Base-by-base conservation (phyloP, 345 rosid genomes). In the Brassica cretica region DNA sequence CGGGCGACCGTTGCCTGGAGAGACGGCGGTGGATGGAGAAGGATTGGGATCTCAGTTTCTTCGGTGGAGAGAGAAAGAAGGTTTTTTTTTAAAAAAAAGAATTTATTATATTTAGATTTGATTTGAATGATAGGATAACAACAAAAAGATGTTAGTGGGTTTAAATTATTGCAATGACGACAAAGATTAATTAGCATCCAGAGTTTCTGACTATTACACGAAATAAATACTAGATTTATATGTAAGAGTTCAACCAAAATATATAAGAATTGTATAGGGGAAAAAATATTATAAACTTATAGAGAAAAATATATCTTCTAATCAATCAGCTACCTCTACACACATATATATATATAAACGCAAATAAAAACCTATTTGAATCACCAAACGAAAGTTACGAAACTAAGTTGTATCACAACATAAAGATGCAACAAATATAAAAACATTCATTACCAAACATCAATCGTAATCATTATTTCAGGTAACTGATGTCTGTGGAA, bases 131-230 rank as follows among this genome's bases (percentile, higher is more conserved):
- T n/a, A n/a, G n/a, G n/a, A n/a, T n/a, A n/a, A n/a, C n/a, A n/a
- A n/a, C n/a, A 60, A 69, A 58, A 46, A 16, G 70, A 33, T 15
- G 64, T 63, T 77, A 25, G 76, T 77, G 56, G 76, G 66, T 65
- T 77, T 77, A 64, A 15, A 71, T 72, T 66, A 72, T 41, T 44
- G 68, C 68, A 72, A 72, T 68, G 76, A 78, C 76, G 81, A 78
- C 76, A 78, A 66, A 78, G 81, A 72, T 78, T 65, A 78, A 66
- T 39, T 59, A 56, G 72, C 76, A 71, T 71, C 76, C 53, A 77
- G 35, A 32, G 33, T 66, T 41, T 56, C n/a, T 14, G 10, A 67
- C 27, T 74, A 64, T 32, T 64, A 32, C 33, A 64, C 67, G 11
- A 32, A 66, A 21, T 25, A 55, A 65, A 66, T 18, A 15, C 19